Percentiles rank a stretch among this genome's conserved stretches.
phyloP scores from a whole-genome alignment of 371 early-diverging fungal species.

The Apophysomyces sp. region DNA sequence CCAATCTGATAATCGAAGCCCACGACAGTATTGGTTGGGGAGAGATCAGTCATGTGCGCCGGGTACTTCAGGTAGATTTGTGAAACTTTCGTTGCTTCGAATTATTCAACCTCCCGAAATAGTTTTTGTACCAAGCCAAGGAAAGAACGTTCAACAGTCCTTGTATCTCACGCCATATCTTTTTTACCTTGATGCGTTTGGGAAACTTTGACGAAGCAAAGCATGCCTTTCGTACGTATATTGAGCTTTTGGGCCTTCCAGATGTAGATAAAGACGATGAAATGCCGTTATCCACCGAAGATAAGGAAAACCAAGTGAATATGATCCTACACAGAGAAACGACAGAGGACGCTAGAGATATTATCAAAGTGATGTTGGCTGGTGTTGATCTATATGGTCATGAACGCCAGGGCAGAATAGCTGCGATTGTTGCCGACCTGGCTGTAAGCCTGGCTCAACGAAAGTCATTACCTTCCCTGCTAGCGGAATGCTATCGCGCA shows the following conservation, averaged over 20 bases:
- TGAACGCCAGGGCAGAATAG: constrained; percentile 38
- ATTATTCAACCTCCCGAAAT: neutral
- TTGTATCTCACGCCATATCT: constrained; percentile 59
- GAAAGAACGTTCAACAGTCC: constrained; percentile 71
- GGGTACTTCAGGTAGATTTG: constrained; percentile 26
- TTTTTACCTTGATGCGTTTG: constrained; percentile 52
- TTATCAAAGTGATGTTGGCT: constrained; percentile 40
- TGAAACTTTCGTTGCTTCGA: neutral
- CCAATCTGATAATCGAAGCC: constrained; percentile 19
- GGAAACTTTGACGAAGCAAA: constrained; percentile 76
- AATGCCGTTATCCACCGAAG: neutral
- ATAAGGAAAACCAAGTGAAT: neutral
- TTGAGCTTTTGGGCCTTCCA: constrained; percentile 43
- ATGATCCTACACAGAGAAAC: neutral
- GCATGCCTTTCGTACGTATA: constrained; percentile 60
- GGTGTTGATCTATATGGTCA: constrained; percentile 47
- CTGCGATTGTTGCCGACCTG: constrained; percentile 39
- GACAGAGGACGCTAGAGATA: constrained; percentile 17
- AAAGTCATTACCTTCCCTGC: neutral
- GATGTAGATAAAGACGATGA: constrained; percentile 4
- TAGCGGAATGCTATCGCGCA: constrained; percentile 42
- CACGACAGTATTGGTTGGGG: constrained; percentile 47
- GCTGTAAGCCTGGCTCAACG: constrained; percentile 15
- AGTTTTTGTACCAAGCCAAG: constrained; percentile 58
- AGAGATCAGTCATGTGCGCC: constrained; percentile 22